These are phyloP conservation scores for Pseudogymnoascus sp. DNA, from an alignment of 2,329 filamentous ascomycete species.

Conservation along the genomic window DNA sequence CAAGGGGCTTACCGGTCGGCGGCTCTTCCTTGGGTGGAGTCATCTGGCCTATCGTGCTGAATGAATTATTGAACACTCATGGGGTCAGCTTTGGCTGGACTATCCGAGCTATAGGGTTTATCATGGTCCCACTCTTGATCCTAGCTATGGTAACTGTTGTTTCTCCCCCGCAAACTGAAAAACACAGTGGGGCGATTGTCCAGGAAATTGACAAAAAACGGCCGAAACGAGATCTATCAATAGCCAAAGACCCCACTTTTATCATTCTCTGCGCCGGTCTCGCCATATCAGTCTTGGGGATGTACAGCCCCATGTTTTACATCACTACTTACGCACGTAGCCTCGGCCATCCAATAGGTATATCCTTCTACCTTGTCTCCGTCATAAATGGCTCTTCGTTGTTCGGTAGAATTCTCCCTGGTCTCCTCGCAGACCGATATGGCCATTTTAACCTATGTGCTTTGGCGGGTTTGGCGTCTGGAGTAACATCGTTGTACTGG, in stretches of 20 bases:
- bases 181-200: background rate
- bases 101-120: slow-evolving; percentile 18
- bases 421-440: slow-evolving; percentile 15
- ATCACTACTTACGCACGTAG: slow-evolving; percentile 13
- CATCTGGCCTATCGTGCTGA: slow-evolving; percentile 27
- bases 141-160: slow-evolving; percentile 12
- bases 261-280: slow-evolving; percentile 10
- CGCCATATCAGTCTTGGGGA: slow-evolving; percentile 16
- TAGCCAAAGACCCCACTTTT: slow-evolving; percentile 13
- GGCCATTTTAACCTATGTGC: slow-evolving; percentile 18
- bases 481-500: slow-evolving; percentile 17
- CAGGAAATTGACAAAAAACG: slow-evolving; percentile 6
- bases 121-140: slow-evolving; percentile 18
- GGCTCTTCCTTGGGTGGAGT: slow-evolving; percentile 29
- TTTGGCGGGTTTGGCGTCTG: slow-evolving; percentile 12
- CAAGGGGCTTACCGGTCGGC: slow-evolving; percentile 18
- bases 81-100: slow-evolving; percentile 24
- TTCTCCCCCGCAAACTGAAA: background rate
- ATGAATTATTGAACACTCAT: slow-evolving; percentile 21
- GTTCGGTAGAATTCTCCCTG: slow-evolving; percentile 17
- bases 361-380: slow-evolving; percentile 18
- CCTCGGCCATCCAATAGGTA: slow-evolving; percentile 11
- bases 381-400: slow-evolving; percentile 18
- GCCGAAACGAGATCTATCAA: slow-evolving; percentile 12
- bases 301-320: slow-evolving; percentile 18